Evolutionary conservation across 2,329 filamentous ascomycete species (phyloP), one percentile per base, ranked within the genome.

Genomic region (Alternaria hordeiaustralica): DNA sequence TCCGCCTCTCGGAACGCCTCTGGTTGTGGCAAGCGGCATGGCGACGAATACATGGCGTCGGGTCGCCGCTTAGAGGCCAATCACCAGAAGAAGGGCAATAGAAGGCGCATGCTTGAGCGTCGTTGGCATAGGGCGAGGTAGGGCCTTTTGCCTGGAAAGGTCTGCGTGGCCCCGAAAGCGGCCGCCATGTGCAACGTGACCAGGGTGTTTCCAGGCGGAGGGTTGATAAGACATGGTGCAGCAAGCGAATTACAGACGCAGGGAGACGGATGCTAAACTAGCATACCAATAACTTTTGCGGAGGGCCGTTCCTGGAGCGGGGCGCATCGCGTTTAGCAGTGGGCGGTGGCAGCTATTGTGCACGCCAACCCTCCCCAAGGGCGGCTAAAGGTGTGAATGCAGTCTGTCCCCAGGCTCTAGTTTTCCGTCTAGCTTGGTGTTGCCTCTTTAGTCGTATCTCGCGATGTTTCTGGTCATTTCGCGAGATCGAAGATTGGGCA

Each of bases 11-110:
- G 73, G 72, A 62, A 68, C 51, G 41, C 47, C 45, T 45, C 60
- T 64, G 28, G 41, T 69, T 69, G 68, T 71, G 71, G 75, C 77
- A 76, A 78, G 76, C 72, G 76, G 75, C 75, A 71, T 74, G 66
- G 72, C 71, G 66, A 56, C 65, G 69, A 72, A 69, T 68, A 72
- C 66, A 73, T 70, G 71, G 74, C 69, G 71, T 73, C 70, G 71
- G 69, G 66, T 72, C 64, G 62, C 44, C 67, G 69, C 65, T 51
- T 61, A 65, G 41, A 46, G 54, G 55, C 77, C 76, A 79, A 78
- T 79, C 64, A 76, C 55, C 54, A 30, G 36, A 21, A 47, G 44
- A 51, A 61, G 47, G 58, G 68, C 65, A 65, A 66, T 61, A 61
- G 57, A 61, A 60, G 58, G 60, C 60, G 67, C 64, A 71, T 65